These are phyloP conservation scores for Metschnikowia colocasiae DNA, from an alignment of 805 yeast species.

Conservation along the genomic window DNA sequence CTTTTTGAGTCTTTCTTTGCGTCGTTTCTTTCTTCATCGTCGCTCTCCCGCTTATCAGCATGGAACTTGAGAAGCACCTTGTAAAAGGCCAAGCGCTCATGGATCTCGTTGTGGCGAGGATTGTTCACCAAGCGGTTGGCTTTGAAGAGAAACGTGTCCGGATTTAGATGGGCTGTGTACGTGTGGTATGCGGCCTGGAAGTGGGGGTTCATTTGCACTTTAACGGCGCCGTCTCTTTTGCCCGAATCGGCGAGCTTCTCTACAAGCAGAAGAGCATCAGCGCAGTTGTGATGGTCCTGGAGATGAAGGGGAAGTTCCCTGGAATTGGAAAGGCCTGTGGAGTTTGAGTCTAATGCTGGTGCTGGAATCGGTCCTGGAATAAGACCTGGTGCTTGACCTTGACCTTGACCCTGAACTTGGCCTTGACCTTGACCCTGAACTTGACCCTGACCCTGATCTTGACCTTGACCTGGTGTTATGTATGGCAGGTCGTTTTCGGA, in stretches of 20 bases:
- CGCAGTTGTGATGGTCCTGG: slow-evolving; percentile 46
- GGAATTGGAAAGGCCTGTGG: not conserved
- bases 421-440: too few species aligned
- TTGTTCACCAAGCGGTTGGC: slow-evolving; percentile 48
- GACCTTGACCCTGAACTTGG: too few species aligned
- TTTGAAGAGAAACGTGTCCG: slow-evolving; percentile 50
- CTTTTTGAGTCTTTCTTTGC: not conserved
- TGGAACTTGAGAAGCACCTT: slow-evolving; percentile 44
- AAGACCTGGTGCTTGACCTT: too few species aligned
- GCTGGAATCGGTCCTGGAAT: too few species aligned
- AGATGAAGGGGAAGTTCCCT: slow-evolving; percentile 49
- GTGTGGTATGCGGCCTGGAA: slow-evolving; percentile 9
- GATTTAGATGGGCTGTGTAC: slow-evolving; percentile 31
- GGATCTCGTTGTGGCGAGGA: slow-evolving; percentile 40
- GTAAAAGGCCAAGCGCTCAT: slow-evolving; percentile 46
- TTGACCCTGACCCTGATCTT: not conserved
- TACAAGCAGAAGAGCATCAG: slow-evolving; percentile 63
- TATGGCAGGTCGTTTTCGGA: not conserved
- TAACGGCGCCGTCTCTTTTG: slow-evolving; percentile 65
- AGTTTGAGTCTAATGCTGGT: not conserved
- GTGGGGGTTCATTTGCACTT: slow-evolving; percentile 57
- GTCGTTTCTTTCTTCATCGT: not conserved
- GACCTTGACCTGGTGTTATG: not conserved
- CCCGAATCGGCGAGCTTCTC: slow-evolving; percentile 55
- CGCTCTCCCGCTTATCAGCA: slow-evolving; percentile 4